Evolutionary conservation across 2,329 filamentous ascomycete species (phyloP).

Genomic region (Colletotrichum sp.): DNA sequence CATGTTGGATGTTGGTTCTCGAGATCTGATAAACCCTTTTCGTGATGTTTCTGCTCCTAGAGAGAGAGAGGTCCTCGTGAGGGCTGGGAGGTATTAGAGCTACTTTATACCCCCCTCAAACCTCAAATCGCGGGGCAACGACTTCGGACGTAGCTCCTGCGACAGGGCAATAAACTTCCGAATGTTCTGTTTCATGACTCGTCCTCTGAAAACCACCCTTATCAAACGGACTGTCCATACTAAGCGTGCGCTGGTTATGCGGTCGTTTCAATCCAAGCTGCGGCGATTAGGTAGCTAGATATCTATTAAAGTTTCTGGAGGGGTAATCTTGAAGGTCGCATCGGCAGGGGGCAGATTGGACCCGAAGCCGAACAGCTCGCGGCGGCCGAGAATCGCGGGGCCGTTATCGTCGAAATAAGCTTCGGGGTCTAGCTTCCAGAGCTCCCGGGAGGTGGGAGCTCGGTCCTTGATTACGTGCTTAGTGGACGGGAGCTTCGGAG

Average conservation of each 20-base stretch:
- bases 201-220: not conserved
- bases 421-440: not conserved
- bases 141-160: not conserved
- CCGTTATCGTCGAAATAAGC: not conserved
- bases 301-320: not conserved
- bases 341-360: not conserved
- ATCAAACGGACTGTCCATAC: not conserved
- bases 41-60: not conserved
- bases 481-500: not conserved
- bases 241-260: not conserved
- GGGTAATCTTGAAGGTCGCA: not conserved
- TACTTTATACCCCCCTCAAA: not conserved
- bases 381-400: not conserved
- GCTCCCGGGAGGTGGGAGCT: not conserved
- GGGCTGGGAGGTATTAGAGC: not conserved
- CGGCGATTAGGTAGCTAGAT: not conserved
- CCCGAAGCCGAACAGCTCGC: not conserved
- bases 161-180: not conserved
- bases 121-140: not conserved
- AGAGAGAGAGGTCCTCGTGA: fast-evolving
- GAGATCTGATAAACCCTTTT: not conserved
- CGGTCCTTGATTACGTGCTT: not conserved
- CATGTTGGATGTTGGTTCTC: not conserved
- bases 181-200: not conserved
- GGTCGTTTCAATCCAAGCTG: not conserved